These are phyloP conservation scores for Macadamia tetraphylla DNA, from an alignment of 164 flowering plant species.

Conservation along the genomic window DNA sequence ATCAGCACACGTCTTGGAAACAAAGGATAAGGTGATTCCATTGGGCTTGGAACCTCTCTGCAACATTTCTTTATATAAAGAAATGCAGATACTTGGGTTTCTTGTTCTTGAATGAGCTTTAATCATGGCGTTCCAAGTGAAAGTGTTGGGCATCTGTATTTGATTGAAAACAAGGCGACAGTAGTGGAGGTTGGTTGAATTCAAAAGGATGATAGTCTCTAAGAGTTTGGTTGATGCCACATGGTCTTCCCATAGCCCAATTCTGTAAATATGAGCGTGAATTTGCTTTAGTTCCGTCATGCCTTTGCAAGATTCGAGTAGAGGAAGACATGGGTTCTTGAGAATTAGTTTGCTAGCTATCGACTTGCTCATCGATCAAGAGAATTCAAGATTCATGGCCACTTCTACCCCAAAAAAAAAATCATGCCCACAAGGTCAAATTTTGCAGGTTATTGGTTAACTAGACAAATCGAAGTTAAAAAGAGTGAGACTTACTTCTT, in stretches of 20 bases:
- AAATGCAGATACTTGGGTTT: neutral
- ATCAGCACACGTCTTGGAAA: conserved; percentile 10
- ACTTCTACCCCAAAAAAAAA: too few species aligned
- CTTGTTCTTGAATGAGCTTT: conserved; percentile 4
- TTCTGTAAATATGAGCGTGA: conserved; percentile 17
- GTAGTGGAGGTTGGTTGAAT: conserved; percentile 3
- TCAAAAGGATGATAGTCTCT: neutral
- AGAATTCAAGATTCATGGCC: too few species aligned
- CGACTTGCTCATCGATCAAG: conserved; percentile 3
- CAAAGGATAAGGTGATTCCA: conserved; percentile 11
- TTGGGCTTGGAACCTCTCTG: conserved; percentile 8
- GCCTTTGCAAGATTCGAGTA: conserved; percentile 8
- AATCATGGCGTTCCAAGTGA: conserved; percentile 10
- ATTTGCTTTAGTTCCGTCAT: conserved; percentile 15
- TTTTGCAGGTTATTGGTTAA: too few species aligned
- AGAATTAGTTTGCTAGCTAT: conserved; percentile 18
- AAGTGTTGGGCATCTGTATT: conserved; percentile 12
- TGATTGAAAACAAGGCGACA: conserved; percentile 7
- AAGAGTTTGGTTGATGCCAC: conserved; percentile 5
- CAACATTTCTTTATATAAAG: conserved; percentile 11
- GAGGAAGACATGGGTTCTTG: conserved; percentile 17
- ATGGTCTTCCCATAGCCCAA: conserved; percentile 5
- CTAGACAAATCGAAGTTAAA: too few species aligned
- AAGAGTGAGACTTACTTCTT: too few species aligned
- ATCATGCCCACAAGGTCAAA: too few species aligned